Base-by-base conservation (phyloP, 2,329 filamentous ascomycete genomes). In the Lasiodiplodia sp. region DNA sequence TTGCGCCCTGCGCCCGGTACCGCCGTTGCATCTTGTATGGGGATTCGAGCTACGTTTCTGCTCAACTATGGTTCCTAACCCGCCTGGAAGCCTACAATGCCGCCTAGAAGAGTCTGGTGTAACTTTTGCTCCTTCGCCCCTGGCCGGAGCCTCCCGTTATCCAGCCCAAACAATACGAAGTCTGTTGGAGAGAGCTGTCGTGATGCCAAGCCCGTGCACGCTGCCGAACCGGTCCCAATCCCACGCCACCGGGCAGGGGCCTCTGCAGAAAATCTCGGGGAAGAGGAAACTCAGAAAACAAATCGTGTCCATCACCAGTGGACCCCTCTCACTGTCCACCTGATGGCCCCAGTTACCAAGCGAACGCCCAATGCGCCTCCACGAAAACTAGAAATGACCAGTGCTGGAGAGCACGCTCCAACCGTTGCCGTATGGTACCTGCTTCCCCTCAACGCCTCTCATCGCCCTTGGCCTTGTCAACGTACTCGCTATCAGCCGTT, bases 401-500 rank as follows among this genome's bases (percentile, higher is more conserved):
- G 25, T 53, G 62, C 47, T 34, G 28, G 34, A 28, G 21, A 28
- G 31, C 49, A 38, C 47, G 62, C 34, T 11, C 34, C 63, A 56
- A 21, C 52, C 49, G 49, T 66, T 66, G 51, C 34, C 52, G 21
- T 14, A 16, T 38, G 21, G n/a, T 31, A 6, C 23, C 23, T 23
- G 23, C 23, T 23, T 23, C 23, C 18, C 28, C n/a, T 64, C 55
- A 66, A 47, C 56, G 62, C 63, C 56, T 55, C 68, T 69, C 68
- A 52, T 58, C 68, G 28, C 57, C 83, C 72, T 80, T 83, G 14
- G 90, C 89, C 78, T 89, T 90, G 72, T 93, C 91, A 67, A 90
- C 84, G 75, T 94, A 94, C 67, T 92, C 89, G 71, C 88, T 85
- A 14, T 86, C 86, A 0, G 91, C 90, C 34, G 87, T 89, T 80